phyloP scores from a whole-genome alignment of 2,329 filamentous ascomycete species.

The Bimuria novae-zelandiae region DNA sequence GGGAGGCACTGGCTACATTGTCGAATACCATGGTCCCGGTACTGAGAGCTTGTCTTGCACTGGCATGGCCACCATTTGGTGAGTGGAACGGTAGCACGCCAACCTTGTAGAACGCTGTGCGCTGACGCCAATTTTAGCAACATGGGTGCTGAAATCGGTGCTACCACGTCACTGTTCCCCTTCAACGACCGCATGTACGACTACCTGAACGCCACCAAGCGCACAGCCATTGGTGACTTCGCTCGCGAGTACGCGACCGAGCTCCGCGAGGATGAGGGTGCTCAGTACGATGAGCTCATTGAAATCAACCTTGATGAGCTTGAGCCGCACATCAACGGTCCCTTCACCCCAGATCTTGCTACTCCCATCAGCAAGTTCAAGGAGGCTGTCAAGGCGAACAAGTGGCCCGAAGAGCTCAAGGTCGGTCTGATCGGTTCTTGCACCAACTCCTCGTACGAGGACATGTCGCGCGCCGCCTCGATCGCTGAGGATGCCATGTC shows the following conservation, averaged over 20 bases:
- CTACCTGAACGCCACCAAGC: slow-evolving; percentile 91
- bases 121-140: no score
- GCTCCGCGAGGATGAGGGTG: slow-evolving; percentile 84
- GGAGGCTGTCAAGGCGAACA: slow-evolving; percentile 89
- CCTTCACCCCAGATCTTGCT: slow-evolving; percentile 96
- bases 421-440: slow-evolving; percentile 97
- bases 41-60: slow-evolving; percentile 76
- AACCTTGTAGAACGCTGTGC: no score
- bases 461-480: slow-evolving; percentile 91
- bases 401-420: slow-evolving; percentile 96
- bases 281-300: slow-evolving; percentile 93
- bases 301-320: slow-evolving; percentile 95
- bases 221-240: slow-evolving; percentile 87
- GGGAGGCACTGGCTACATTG: slow-evolving; percentile 91
- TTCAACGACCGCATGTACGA: slow-evolving; percentile 99
- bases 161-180: slow-evolving; percentile 93
- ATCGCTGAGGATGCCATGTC: slow-evolving; percentile 89
- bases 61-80: slow-evolving; percentile 72
- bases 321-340: slow-evolving; percentile 98
- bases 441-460: slow-evolving; percentile 89
- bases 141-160: slow-evolving; percentile 67
- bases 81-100: no score
- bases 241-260: slow-evolving; percentile 82
- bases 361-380: slow-evolving; percentile 98
- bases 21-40: slow-evolving; percentile 77